phyloP scores from a whole-genome alignment of 2,329 filamentous ascomycete species.

The Chaetomium sp. region DNA sequence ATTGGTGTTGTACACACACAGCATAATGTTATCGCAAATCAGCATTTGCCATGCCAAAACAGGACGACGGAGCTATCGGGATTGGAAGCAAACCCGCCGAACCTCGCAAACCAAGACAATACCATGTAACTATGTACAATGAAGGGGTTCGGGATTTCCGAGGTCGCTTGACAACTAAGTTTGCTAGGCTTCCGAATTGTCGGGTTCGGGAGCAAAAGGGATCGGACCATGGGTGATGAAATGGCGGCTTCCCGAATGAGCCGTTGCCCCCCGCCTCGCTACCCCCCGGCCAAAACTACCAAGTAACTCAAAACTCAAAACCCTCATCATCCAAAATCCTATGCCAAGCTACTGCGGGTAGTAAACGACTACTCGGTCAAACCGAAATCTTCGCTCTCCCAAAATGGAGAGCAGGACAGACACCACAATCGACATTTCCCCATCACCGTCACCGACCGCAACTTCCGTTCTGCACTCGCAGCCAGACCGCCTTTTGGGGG shows the following conservation, averaged over 20 bases:
- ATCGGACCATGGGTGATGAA: background rate
- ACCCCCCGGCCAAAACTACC: background rate
- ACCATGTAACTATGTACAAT: background rate
- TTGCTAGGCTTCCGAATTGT: background rate
- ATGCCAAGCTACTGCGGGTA: background rate
- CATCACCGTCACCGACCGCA: constrained; percentile 1
- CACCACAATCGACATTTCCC: background rate
- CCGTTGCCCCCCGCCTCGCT: background rate
- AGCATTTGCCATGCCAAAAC: background rate
- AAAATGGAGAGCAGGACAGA: background rate
- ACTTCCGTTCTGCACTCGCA: background rate
- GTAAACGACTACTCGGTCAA: background rate
- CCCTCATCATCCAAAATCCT: background rate
- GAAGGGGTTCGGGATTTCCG: background rate
- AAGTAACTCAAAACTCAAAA: background rate
- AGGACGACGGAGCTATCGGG: background rate
- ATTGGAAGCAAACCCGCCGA: background rate
- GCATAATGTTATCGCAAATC: background rate
- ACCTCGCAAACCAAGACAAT: background rate
- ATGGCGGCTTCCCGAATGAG: background rate
- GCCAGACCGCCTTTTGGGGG: constrained; percentile 20
- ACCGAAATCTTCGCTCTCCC: background rate
- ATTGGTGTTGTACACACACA: background rate
- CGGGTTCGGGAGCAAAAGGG: background rate
- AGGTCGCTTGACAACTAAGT: background rate